Evolutionary conservation across 805 yeast genomes (phyloP).

Genomic region (Candida maltosa): DNA sequence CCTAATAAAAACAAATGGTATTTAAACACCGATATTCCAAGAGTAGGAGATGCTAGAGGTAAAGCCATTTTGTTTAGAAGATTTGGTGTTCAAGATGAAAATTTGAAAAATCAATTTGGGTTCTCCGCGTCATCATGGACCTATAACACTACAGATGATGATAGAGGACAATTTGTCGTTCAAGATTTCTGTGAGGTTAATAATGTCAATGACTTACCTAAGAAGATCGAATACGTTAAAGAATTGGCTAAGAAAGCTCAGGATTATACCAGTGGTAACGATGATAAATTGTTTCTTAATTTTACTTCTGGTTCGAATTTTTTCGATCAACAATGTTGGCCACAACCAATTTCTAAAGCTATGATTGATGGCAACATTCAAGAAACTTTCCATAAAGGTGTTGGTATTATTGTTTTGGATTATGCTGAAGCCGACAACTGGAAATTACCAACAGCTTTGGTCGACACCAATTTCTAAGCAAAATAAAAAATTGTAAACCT

Average conservation of each 20-base stretch:
- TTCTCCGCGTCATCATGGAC: conserved; percentile 67
- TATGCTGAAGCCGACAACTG: conserved; percentile 62
- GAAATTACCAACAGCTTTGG: conserved; percentile 48
- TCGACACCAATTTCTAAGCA: conserved; percentile 50
- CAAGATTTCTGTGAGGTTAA: conserved; percentile 74
- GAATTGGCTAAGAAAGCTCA: conserved; percentile 52
- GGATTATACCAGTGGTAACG: conserved; percentile 43
- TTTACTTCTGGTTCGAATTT: conserved; percentile 74
- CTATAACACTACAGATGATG: conserved; percentile 64
- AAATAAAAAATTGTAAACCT: too few relatives aligned
- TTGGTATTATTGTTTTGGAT: conserved; percentile 67
- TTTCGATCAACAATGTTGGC: conserved; percentile 73
- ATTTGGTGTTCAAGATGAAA: conserved; percentile 57
- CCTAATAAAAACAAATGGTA: conserved; percentile 57
- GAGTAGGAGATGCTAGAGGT: conserved; percentile 61
- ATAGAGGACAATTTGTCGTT: conserved; percentile 57
- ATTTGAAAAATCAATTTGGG: conserved; percentile 47
- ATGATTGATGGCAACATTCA: conserved; percentile 42
- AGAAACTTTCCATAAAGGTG: conserved; percentile 49
- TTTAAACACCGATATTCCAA: conserved; percentile 54
- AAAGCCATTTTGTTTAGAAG: conserved; percentile 65
- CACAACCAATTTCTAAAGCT: conserved; percentile 58
- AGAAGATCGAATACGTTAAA: conserved; percentile 56
- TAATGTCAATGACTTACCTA: conserved; percentile 47
- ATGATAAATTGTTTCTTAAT: conserved; percentile 61